Evolutionary conservation across 768 basidiomycete species (phyloP), one percentile per base, ranked within the genome.

Genomic region (Phanerochaete carnosa): DNA sequence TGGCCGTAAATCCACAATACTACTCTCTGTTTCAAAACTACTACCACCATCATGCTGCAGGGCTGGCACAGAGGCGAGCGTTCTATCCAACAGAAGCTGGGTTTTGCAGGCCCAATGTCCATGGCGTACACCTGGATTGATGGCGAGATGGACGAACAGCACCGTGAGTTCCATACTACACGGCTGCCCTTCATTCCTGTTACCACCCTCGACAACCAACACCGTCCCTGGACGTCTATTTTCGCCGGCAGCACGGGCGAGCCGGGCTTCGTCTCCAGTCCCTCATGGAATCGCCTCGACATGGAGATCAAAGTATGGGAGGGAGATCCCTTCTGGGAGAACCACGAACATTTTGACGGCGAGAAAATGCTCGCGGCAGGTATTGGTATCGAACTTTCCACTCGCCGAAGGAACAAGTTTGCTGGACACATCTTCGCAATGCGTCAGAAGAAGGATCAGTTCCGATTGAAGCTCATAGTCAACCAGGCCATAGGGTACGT

Each of bases 331-430:
- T 70, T 86, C 13, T 51, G 70, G 23, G 71, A 75, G 51, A 82
- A 77, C 58, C 26, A 61, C 6, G 45, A 57, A 30, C n/a, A 56
- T 28, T 61, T 47, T 23, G 29, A 37, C 12, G 55, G 52, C 28
- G 23, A 45, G 51, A 60, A 60, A 54, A 56, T 65, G 45, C 69
- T 86, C 4, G 72, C 81, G 13, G 83, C 84, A 5, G 85, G 86
- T 0, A 79, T 87, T 37, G 87, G 85, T 3, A 78, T 87, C 16
- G 83, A 88, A 61, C 77, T 84, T 43, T 70, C 76, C 16, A 84
- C 84, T 1, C 71, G 87, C 32, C 69, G 84, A 64, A 76, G 87
- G 65, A 87, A 87, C 65, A 88, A 87, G 69, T 82, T 88, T 60
- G 82, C 84, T 0, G 86, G 87, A 3, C 64, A 67, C 16, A 70